phyloP scores from a whole-genome alignment of 805 yeast species.

The Saturnispora ahearnii region DNA sequence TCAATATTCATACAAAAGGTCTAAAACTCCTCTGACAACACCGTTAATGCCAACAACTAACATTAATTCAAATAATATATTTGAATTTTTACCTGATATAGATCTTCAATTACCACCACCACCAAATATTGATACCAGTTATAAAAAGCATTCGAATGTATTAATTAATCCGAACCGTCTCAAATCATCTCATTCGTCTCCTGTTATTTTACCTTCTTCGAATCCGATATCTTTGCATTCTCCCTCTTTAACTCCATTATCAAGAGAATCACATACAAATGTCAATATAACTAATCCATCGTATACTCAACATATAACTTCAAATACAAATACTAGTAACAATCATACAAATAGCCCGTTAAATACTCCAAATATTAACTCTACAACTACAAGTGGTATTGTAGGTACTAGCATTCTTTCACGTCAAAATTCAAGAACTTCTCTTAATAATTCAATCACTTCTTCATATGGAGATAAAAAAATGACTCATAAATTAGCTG shows the following conservation, averaged over 20 bases:
- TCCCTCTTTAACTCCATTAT: background rate
- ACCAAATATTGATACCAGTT: slow-evolving; percentile 16
- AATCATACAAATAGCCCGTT: background rate
- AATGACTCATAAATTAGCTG: slow-evolving; percentile 83
- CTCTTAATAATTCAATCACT: background rate
- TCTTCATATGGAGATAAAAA: slow-evolving; percentile 36
- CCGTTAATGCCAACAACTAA: slow-evolving; percentile 9
- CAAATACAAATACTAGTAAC: background rate
- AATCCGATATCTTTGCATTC: slow-evolving; percentile 10
- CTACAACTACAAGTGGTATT: background rate
- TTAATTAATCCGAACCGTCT: slow-evolving; percentile 26
- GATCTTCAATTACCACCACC: slow-evolving; percentile 12
- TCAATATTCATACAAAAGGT: slow-evolving; percentile 2
- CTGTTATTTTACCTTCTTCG: slow-evolving; percentile 29
- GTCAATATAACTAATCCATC: background rate
- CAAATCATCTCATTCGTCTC: slow-evolving; percentile 27
- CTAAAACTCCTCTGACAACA: slow-evolving; percentile 12
- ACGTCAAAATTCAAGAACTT: background rate
- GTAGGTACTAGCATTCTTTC: slow-evolving; percentile 11
- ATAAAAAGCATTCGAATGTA: slow-evolving; percentile 22
- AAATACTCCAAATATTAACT: background rate
- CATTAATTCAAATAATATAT: background rate
- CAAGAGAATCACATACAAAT: background rate
- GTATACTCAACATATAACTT: background rate
- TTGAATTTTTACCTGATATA: background rate